Evolutionary conservation across 345 rosid species (phyloP).

Genomic region (Moricandia arvensis): DNA sequence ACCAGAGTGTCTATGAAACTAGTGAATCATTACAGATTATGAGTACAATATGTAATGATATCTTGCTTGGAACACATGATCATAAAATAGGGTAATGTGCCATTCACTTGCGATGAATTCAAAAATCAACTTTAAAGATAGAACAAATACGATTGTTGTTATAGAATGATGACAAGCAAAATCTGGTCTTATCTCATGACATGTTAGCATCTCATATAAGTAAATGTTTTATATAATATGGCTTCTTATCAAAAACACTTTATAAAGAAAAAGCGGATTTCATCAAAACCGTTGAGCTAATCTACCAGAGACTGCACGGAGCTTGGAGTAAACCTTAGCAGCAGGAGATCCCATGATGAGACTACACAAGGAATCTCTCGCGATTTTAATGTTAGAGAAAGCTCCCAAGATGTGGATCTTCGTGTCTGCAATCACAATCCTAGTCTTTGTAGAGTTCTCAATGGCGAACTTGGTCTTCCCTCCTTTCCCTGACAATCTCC

Average conservation of each 20-base stretch:
- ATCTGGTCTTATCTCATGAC: no score
- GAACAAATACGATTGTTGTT: no score
- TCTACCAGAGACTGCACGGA: constrained; percentile 44
- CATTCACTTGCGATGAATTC: no score
- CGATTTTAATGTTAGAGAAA: constrained; percentile 75
- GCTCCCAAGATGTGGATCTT: constrained; percentile 82
- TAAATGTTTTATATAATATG: no score
- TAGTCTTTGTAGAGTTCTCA: constrained; percentile 37
- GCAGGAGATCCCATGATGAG: constrained; percentile 91
- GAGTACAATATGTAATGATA: no score
- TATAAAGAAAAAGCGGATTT: background rate
- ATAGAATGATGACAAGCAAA: no score
- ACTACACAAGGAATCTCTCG: constrained; percentile 82
- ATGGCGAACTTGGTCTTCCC: background rate
- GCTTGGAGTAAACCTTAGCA: constrained; percentile 59
- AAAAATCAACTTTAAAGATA: no score
- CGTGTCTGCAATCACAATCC: constrained; percentile 80
- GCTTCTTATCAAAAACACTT: background rate
- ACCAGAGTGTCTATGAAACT: no score
- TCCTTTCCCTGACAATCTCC: background rate
- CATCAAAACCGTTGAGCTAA: constrained; percentile 40
- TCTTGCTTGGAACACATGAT: no score
- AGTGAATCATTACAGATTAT: no score
- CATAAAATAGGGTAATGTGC: no score
- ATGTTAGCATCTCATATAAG: no score